A percentile compares a stretch with the other conserved stretches of the same genome.
phyloP scores from a whole-genome alignment of 306 rosid species.

The Hippophae gyantsensis region DNA sequence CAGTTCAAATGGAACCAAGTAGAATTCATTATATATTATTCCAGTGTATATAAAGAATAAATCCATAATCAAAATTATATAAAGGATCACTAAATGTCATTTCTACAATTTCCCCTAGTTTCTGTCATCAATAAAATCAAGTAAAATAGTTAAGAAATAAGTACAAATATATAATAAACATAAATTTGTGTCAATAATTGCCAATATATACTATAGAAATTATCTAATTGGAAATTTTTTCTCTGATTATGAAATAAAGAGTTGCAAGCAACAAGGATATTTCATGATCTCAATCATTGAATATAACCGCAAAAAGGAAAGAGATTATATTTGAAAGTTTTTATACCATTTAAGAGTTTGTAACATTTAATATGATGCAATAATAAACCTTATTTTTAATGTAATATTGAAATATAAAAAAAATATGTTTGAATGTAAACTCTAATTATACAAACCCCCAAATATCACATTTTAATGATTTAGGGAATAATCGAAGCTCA shows the following conservation, averaged over 20 bases:
- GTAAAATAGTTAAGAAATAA: constrained; percentile 19
- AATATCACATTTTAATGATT: too few species aligned
- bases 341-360: too few species aligned
- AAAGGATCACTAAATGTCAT: constrained; percentile 75
- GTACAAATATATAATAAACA: neutral
- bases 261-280: constrained; percentile 65
- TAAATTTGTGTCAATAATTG: too few species aligned
- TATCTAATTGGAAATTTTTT: constrained; percentile 59
- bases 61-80: constrained; percentile 68
- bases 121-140: constrained; percentile 44
- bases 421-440: too few species aligned
- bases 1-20: constrained; percentile 65
- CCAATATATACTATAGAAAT: neutral
- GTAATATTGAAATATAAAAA: too few species aligned
- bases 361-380: too few species aligned
- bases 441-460: too few species aligned
- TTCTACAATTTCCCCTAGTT: constrained; percentile 74
- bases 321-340: constrained; percentile 1
- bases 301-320: constrained; percentile 86
- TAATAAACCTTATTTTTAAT: too few species aligned
- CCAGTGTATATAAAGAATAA: constrained; percentile 83
- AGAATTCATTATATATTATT: constrained; percentile 68
- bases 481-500: too few species aligned
- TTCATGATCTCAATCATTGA: constrained; percentile 88
- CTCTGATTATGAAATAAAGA: constrained; percentile 54